Evolutionary conservation across 2,329 filamentous ascomycete genomes (phyloP), one percentile per base, ranked within the genome.

Genomic region (Diaporthe australafricana): DNA sequence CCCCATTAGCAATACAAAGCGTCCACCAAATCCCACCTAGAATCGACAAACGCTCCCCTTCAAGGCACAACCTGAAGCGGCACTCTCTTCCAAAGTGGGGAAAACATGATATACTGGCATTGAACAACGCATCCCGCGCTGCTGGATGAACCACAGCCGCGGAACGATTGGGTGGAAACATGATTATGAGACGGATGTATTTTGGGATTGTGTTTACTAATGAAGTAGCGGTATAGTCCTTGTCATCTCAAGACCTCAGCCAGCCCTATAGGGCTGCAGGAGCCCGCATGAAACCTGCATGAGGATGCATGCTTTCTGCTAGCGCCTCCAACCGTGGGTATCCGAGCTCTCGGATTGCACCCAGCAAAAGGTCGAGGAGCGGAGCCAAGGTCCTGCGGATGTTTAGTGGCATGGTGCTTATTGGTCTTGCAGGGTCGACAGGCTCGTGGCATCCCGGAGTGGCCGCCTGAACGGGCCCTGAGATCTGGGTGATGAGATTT

Each of bases 261-360:
- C 52, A 67, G 62, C 60, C 68, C 60, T 73, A 66, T 70, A 72
- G 57, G 70, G 70, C 70, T 72, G 70, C 70, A 72, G 70, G 20
- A 60, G 69, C 42, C 63, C 65, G 63, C 50, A 72, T 52, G 50
- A 25, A 68, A 25, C 50, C 20, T 56, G 66, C 66, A 60, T 69
- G 6, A 50, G 52, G 45, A 63, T 63, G 57, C 57, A 63, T 48
- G 35, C 57, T 63, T 63, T 27, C 57, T 25, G 42, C 57, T 63
- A 63, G 57, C 30, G 57, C 30, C 42, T 42, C 42, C 60, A 50
- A 30, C 45, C 45, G 38, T 16, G 45, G n/a, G n/a, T 65, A 35
- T 65, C 60, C 60, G 60, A 65, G 60, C 60, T 42, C 60, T 65
- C 60, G 60, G 60, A 60, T 60, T 60, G 40, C 56, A 60, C 38